Conservation (phyloP, 2,329 filamentous ascomycete species). For the Bisporella sp. region DNA sequence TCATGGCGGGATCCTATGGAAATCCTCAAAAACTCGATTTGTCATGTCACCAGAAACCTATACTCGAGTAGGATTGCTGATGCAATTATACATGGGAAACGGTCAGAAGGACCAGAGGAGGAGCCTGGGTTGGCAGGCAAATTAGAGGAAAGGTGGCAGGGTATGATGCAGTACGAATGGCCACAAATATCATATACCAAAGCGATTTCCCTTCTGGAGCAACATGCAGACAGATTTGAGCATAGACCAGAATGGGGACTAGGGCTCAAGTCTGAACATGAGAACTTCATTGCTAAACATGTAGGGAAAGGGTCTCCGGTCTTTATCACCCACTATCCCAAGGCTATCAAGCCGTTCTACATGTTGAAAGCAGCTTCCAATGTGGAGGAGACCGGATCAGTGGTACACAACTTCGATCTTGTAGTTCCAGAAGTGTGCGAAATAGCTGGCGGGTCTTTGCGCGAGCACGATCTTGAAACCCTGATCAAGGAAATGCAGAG, state of each 20-base stretch:
- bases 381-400: constrained; percentile 24
- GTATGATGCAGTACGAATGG: constrained; percentile 57
- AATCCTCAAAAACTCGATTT: constrained; percentile 73
- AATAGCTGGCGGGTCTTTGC: constrained; percentile 62
- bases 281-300: constrained; percentile 71
- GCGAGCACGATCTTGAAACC: constrained; percentile 55
- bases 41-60: constrained; percentile 40
- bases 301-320: constrained; percentile 55
- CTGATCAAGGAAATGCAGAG: constrained; percentile 53
- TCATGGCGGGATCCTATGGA: constrained; percentile 66
- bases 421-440: constrained; percentile 63
- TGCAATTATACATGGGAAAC: constrained; percentile 36
- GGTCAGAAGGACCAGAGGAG: constrained; percentile 4
- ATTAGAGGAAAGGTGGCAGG: constrained; percentile 65
- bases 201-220: constrained; percentile 62
- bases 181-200: constrained; percentile 76
- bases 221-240: constrained; percentile 54
- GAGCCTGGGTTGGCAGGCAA: constrained; percentile 24
- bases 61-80: constrained; percentile 39
- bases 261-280: constrained; percentile 85
- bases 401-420: constrained; percentile 66
- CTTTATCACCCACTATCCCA: constrained; percentile 93
- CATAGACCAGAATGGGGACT: constrained; percentile 63
- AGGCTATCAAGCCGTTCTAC: constrained; percentile 85
- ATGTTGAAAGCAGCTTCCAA: constrained; percentile 41